These are phyloP conservation scores for Sarcodon sp. DNA, from an alignment of 768 basidiomycete species.

Conservation along the genomic window DNA sequence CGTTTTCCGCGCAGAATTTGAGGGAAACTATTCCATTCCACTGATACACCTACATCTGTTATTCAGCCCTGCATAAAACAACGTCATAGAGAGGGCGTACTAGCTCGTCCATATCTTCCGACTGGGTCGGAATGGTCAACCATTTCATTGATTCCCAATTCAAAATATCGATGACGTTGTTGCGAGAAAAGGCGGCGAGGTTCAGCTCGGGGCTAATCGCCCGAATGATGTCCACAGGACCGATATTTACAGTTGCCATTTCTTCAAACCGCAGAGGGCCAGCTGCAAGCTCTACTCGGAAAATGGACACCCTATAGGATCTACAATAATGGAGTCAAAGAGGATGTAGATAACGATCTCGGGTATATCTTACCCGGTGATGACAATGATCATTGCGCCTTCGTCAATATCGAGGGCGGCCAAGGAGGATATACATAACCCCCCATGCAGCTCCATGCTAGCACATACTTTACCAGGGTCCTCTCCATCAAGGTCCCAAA, in stretches of 20 bases:
- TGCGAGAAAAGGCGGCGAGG: no score
- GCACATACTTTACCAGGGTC: constrained; percentile 2
- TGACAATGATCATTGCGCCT: constrained; percentile 7
- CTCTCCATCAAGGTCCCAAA: constrained; percentile 23
- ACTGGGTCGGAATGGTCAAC: background rate
- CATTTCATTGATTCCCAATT: background rate
- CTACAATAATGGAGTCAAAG: no score
- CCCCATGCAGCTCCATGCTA: constrained; percentile 4
- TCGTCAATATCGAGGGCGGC: constrained; percentile 7
- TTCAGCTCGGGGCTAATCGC: no score
- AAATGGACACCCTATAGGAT: no score
- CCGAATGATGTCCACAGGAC: no score
- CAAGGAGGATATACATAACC: constrained; percentile 7
- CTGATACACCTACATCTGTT: background rate
- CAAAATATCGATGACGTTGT: background rate
- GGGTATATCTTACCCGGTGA: constrained; percentile 11
- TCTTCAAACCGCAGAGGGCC: no score
- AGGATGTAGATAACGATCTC: no score
- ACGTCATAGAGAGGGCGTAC: background rate
- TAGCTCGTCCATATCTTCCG: background rate
- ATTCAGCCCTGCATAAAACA: background rate
- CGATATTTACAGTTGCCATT: no score
- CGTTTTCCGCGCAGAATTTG: background rate
- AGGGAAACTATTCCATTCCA: background rate
- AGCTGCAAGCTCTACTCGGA: no score